Evolutionary conservation across 176 grass and related monocot species (phyloP).

Genomic region (Urochloa ruziziensis): DNA sequence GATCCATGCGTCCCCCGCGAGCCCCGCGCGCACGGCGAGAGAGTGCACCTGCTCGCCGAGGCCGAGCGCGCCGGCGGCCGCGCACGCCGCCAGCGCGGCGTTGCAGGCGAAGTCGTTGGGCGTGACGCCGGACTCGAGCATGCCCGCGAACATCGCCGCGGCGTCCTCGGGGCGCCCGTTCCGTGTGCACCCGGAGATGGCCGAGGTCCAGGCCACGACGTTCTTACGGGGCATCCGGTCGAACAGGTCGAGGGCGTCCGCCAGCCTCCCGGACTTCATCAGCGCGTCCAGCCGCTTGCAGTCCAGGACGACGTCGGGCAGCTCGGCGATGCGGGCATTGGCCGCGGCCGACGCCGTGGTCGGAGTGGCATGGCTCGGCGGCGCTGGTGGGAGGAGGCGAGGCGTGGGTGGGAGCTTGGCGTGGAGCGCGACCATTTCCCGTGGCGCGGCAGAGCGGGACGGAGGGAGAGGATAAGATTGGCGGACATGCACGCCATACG

Average conservation of each 20-base stretch:
- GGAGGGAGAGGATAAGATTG: neutral
- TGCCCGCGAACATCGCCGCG: constrained; percentile 39
- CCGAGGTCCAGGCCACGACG: constrained; percentile 74
- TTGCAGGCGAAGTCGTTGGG: constrained; percentile 73
- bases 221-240: constrained; percentile 69
- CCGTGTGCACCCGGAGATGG: constrained; percentile 56
- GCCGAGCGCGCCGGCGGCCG: constrained; percentile 30
- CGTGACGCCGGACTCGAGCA: constrained; percentile 50
- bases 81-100: constrained; percentile 62
- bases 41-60: constrained; percentile 68
- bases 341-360: neutral
- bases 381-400: neutral
- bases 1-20: constrained; percentile 45
- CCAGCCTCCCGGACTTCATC: constrained; percentile 50
- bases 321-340: neutral
- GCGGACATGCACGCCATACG: neutral
- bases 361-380: neutral
- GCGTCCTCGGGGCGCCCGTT: constrained; percentile 12
- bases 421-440: constrained; percentile 19
- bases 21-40: constrained; percentile 43
- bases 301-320: constrained; percentile 36
- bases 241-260: constrained; percentile 44
- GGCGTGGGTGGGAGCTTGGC: neutral
- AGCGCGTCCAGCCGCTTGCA: constrained; percentile 46
- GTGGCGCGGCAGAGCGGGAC: neutral